Base-by-base conservation (phyloP, 495 filamentous ascomycete genomes). In the Neurospora sp. region DNA sequence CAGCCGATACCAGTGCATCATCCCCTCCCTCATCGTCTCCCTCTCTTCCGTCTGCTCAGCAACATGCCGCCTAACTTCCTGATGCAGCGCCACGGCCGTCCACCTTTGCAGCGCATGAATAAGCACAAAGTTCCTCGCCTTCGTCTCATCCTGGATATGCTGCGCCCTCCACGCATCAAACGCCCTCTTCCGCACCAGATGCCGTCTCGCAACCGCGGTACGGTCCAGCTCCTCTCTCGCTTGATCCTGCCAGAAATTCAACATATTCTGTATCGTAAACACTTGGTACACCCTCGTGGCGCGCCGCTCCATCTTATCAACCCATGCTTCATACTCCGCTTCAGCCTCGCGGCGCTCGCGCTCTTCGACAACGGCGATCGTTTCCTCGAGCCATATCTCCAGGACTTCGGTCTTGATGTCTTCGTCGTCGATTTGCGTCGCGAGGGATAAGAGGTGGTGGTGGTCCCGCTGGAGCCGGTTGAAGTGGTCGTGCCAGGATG, bases 161-260 rank as follows among this genome's bases (percentile, higher is more conserved):
- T 94, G 89, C 70, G 90, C 89, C 19, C 88, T 86, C 93, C 93
- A 96, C 6, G 89, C 89, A 74, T 90, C 89, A 78, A 96, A 96
- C 73, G 90, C 92, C 43, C 89, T 90, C 59, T 89, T 87, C 75
- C 90, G 82, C 15, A 94, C 81, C n/a, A 94, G 84, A 80, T 92
- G 91, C 73, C 87, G 81, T 62, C 91, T 86, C 24, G 91, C 92
- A 39, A 86, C 84, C 11, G 85, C 87, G 0, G 90, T 91, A 28
- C 86, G 84, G 39, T 86, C 78, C 43, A 71, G 59, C 66, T 82
- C 79, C 1, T 82, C 78, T 3, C 54, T 59, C 0, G 80, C 78
- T 3, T 37, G 48, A n/a, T 70, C 74, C 36, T 76, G 75, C 79
- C 79, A 81, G 37, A 73, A 45, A 9, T 40, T 42, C 38, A 78